These are phyloP conservation scores for Xylariaceae sp. DNA, from an alignment of 2,329 filamentous ascomycete genomes.

Conservation along the genomic window DNA sequence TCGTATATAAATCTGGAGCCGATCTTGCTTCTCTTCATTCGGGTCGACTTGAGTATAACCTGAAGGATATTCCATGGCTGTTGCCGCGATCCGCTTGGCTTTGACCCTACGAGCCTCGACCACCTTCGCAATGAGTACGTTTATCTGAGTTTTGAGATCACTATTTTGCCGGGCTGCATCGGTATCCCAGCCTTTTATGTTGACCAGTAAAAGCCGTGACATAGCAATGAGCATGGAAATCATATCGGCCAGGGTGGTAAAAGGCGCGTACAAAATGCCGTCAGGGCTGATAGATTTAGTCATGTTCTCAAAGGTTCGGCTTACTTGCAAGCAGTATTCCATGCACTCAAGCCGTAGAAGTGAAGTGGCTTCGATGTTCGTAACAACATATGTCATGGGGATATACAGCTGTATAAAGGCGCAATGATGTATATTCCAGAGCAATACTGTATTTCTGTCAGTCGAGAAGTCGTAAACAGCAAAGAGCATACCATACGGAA, in stretches of 20 bases:
- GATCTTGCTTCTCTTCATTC: constrained; percentile 6
- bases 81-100: constrained; percentile 20
- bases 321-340: constrained; percentile 33
- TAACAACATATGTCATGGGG: constrained; percentile 33
- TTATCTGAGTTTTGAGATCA: constrained; percentile 21
- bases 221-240: constrained; percentile 27
- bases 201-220: constrained; percentile 28
- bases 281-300: constrained; percentile 29
- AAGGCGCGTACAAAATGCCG: constrained; percentile 24
- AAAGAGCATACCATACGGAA: constrained; percentile 19
- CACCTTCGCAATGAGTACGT: constrained; percentile 17
- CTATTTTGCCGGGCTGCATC: constrained; percentile 21
- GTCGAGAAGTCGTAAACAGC: not conserved
- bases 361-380: constrained; percentile 20
- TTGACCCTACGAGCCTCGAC: constrained; percentile 9
- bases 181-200: constrained; percentile 28
- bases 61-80: constrained; percentile 12
- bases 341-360: constrained; percentile 30
- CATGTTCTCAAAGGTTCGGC: constrained; percentile 31
- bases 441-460: constrained; percentile 11
- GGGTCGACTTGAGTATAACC: constrained; percentile 6
- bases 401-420: constrained; percentile 29
- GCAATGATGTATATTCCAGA: constrained; percentile 13
- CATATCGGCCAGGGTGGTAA: constrained; percentile 25
- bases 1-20: not conserved